phyloP scores from a whole-genome alignment of 179 eudicot genomes.

The Spinacia oleracea region DNA sequence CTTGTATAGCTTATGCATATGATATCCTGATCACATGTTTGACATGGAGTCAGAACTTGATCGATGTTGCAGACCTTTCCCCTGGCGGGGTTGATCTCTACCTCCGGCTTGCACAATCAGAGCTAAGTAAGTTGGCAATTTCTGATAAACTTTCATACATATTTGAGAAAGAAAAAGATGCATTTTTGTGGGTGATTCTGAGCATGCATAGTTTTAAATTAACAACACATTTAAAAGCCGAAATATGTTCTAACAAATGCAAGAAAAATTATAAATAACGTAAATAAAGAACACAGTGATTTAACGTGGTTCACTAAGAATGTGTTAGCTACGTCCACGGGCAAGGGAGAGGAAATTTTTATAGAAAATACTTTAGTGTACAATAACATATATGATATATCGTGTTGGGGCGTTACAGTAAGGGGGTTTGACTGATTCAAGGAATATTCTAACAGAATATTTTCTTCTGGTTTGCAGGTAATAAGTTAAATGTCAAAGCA shows the following conservation, averaged over 20 bases:
- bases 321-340: no score
- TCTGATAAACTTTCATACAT: neutral
- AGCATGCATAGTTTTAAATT: neutral
- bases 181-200: neutral
- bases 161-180: neutral
- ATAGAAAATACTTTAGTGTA: no score
- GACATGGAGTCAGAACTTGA: slow-evolving; percentile 27
- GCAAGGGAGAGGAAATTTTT: no score
- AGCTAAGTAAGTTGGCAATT: slow-evolving; percentile 14
- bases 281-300: no score
- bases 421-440: no score
- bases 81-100: slow-evolving; percentile 30
- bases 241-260: no score
- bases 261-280: no score
- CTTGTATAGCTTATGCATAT: slow-evolving; percentile 25
- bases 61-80: slow-evolving; percentile 25
- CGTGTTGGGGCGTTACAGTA: no score
- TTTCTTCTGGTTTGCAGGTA: slow-evolving; percentile 21
- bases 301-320: no score
- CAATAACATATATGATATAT: no score
- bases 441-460: no score
- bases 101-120: slow-evolving; percentile 27
- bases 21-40: slow-evolving; percentile 27
- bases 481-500: slow-evolving; percentile 12
- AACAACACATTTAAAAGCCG: neutral